Evolutionary conservation across 371 early-diverging fungal species (phyloP).

Genomic region (Cladochytrium tenue): DNA sequence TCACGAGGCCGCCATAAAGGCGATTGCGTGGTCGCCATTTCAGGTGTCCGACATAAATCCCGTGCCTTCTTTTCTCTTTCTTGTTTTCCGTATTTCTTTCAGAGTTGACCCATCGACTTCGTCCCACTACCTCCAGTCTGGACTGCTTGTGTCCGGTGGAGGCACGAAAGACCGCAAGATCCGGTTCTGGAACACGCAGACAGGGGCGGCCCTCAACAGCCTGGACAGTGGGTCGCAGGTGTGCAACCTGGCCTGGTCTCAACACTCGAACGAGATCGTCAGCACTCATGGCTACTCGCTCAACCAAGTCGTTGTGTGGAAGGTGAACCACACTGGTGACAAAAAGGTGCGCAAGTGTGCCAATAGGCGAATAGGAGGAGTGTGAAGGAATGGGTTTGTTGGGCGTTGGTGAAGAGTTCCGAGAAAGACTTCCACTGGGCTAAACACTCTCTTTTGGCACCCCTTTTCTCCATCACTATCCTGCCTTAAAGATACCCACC

Average conservation of each 20-base stretch:
- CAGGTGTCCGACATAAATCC: neutral
- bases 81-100: neutral
- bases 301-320: constrained; percentile 68
- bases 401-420: no score
- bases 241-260: constrained; percentile 57
- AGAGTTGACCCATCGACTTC: no score
- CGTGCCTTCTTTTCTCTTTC: neutral
- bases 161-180: constrained; percentile 73
- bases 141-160: constrained; percentile 58
- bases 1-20: constrained; percentile 71
- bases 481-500: neutral
- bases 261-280: constrained; percentile 57
- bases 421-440: no score
- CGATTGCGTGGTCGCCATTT: constrained; percentile 70
- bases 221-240: constrained; percentile 65
- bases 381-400: no score
- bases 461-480: no score
- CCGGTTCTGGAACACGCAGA: constrained; percentile 60
- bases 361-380: no score
- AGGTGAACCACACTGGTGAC: constrained; percentile 8
- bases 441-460: no score
- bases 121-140: no score
- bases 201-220: constrained; percentile 8
- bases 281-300: constrained; percentile 68
- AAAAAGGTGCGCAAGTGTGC: constrained; percentile 3